Conservation (phyloP, 129 eudicot genomes). For the Flaveria ramosissima region DNA sequence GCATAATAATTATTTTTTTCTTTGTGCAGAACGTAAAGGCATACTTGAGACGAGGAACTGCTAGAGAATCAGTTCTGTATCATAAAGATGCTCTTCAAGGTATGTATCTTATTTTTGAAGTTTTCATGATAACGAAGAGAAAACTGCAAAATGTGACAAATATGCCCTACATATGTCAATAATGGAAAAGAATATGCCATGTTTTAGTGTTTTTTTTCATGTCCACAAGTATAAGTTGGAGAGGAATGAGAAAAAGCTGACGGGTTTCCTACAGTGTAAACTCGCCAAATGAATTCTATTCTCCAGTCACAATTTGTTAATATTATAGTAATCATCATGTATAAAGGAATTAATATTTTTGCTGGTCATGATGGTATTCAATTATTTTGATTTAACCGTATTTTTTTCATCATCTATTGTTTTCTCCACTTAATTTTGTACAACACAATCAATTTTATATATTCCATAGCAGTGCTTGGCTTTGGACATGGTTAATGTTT, state of each 20-base stretch:
- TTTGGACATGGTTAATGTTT: background rate
- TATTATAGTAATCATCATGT: background rate
- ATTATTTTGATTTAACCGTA: background rate
- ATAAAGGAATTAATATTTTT: background rate
- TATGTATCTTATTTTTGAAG: conserved; percentile 25
- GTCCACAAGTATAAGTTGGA: background rate
- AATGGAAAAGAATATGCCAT: background rate
- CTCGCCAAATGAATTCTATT: background rate
- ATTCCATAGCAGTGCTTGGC: too few species aligned
- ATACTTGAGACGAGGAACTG: conserved; percentile 91
- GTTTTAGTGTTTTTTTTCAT: background rate
- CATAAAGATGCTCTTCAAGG: conserved; percentile 92
- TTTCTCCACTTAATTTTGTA: background rate
- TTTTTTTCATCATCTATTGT: background rate
- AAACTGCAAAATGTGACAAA: background rate
- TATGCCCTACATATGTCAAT: background rate
- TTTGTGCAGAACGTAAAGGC: conserved; percentile 88
- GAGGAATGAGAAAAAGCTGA: background rate
- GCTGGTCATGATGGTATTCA: background rate
- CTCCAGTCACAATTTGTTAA: background rate
- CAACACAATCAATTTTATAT: background rate
- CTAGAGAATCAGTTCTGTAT: conserved; percentile 71
- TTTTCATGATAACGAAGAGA: background rate
- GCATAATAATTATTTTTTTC: background rate
- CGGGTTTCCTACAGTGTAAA: background rate